These are phyloP conservation scores for Lepiota subincarnata DNA, from an alignment of 768 basidiomycete genomes.

Conservation along the genomic window DNA sequence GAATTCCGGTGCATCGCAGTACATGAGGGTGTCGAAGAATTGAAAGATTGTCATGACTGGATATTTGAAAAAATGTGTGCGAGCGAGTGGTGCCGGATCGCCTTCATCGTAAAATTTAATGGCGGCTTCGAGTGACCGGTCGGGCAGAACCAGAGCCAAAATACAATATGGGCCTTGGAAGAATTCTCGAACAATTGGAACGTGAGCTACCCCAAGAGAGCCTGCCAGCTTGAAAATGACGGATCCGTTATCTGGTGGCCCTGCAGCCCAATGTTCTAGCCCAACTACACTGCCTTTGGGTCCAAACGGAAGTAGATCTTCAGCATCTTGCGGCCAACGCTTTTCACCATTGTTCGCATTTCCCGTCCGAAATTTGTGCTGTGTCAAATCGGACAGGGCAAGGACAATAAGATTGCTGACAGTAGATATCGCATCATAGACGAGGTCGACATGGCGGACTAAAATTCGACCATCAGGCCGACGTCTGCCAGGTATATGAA, in stretches of 20 bases:
- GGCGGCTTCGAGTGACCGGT: too few relatives aligned
- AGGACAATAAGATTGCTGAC: slow-evolving; percentile 9
- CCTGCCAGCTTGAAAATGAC: slow-evolving; percentile 12
- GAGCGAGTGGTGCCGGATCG: too few relatives aligned
- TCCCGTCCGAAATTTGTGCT: slow-evolving; percentile 13
- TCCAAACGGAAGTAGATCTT: slow-evolving; percentile 14
- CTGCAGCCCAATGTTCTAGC: slow-evolving; percentile 11
- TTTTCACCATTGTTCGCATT: slow-evolving; percentile 7
- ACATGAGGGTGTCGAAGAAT: not conserved
- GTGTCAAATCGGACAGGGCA: slow-evolving; percentile 11
- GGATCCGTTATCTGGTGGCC: slow-evolving; percentile 2
- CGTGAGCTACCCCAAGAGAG: slow-evolving; percentile 8
- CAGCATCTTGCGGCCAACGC: slow-evolving; percentile 13
- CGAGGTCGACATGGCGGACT: too few relatives aligned
- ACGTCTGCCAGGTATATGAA: not conserved
- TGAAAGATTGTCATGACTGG: not conserved
- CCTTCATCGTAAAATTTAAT: too few relatives aligned
- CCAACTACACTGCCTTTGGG: slow-evolving; percentile 7
- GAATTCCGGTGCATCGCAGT: not conserved
- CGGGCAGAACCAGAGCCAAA: too few relatives aligned
- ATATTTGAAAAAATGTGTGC: too few relatives aligned
- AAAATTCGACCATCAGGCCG: too few relatives aligned
- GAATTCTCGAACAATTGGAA: slow-evolving; percentile 10
- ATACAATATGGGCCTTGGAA: not conserved
- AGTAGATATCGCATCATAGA: slow-evolving; percentile 13